These are phyloP conservation scores for Candida sakaeoensis DNA, from an alignment of 805 yeast genomes.

Conservation along the genomic window DNA sequence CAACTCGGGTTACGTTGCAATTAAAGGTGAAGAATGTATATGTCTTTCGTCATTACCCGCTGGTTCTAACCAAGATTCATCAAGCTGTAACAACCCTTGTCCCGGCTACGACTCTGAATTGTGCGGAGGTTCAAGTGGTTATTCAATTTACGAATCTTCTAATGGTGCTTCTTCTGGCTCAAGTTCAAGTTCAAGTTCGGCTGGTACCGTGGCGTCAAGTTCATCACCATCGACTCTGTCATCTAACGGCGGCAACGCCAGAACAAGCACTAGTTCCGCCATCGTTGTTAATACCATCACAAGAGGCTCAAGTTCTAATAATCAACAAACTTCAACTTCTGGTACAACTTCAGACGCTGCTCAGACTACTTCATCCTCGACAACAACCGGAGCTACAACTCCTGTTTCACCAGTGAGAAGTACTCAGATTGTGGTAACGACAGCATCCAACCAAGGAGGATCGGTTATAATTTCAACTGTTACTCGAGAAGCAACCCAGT, in stretches of 20 bases:
- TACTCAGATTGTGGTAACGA: conserved; percentile 19
- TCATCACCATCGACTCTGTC: too few relatives aligned
- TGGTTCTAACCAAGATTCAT: conserved; percentile 14
- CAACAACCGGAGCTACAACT: conserved; percentile 12
- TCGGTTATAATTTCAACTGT: conserved; percentile 10
- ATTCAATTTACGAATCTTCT: conserved; percentile 23
- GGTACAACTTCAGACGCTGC: conserved; percentile 6
- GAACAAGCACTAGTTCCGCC: too few relatives aligned
- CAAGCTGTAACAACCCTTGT: conserved; percentile 28
- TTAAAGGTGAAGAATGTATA: conserved; percentile 36
- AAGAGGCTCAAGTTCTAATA: conserved; percentile 3
- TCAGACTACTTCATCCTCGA: conserved; percentile 1
- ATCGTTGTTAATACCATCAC: too few relatives aligned
- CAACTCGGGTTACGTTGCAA: conserved; percentile 36
- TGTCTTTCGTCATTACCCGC: conserved; percentile 33
- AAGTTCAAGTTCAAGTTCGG: not conserved
- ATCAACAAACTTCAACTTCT: conserved; percentile 5
- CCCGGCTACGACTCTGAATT: conserved; percentile 32
- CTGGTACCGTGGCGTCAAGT: too few relatives aligned
- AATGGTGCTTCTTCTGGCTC: conserved; percentile 4
- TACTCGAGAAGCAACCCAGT: conserved; percentile 6
- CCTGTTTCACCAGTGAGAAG: conserved; percentile 4
- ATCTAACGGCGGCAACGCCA: not conserved
- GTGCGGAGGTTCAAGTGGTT: conserved; percentile 37
- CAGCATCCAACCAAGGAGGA: conserved; percentile 10